These are phyloP conservation scores for Bimuria novae-zelandiae DNA, from an alignment of 2,329 filamentous ascomycete species.

Conservation along the genomic window DNA sequence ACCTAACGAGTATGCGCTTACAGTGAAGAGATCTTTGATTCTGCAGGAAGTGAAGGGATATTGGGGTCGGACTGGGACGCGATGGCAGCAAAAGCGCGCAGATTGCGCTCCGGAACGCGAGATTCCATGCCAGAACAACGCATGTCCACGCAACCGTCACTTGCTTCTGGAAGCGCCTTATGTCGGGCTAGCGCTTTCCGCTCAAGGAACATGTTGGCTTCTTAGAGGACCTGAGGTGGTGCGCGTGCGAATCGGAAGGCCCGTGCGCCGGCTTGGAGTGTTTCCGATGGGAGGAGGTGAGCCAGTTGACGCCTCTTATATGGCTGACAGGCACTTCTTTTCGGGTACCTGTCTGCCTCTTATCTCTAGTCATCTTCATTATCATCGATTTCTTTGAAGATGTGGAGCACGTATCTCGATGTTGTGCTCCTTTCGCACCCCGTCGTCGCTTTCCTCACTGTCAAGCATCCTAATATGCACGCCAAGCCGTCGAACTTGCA, in stretches of 20 bases:
- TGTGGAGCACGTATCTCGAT: conserved; percentile 37
- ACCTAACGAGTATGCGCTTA: no score
- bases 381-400: conserved; percentile 6
- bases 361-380: background rate
- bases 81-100: no score
- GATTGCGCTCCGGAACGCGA: conserved; percentile 4
- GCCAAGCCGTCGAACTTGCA: conserved; percentile 27
- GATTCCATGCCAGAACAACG: conserved; percentile 8
- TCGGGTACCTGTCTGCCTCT: conserved; percentile 5
- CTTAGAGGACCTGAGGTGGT: background rate
- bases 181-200: conserved; percentile 3
- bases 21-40: no score
- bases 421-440: conserved; percentile 40
- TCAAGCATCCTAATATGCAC: conserved; percentile 30
- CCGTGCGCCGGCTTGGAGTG: conserved; percentile 8
- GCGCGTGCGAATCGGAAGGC: background rate
- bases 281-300: conserved; percentile 10
- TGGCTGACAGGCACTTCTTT: background rate
- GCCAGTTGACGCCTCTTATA: conserved; percentile 11
- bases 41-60: no score
- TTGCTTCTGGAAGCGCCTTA: background rate
- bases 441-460: conserved; percentile 33
- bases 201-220: background rate
- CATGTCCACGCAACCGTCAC: conserved; percentile 1
- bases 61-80: no score